Conservation (phyloP, 2,329 filamentous ascomycete genomes). For the Mycogone perniciosa region DNA sequence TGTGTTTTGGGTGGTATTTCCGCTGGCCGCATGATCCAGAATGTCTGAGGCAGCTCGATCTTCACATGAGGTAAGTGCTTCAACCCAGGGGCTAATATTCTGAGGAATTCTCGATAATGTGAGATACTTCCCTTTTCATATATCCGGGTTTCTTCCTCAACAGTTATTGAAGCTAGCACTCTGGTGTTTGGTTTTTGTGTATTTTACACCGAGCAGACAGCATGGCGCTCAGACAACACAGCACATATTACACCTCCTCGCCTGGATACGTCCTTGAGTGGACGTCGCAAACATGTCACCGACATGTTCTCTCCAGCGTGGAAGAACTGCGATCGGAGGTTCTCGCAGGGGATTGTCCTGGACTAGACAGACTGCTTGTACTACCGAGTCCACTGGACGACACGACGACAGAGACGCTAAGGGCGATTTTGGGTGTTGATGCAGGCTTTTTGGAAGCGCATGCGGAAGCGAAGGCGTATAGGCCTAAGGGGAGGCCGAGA, state of each 20-base stretch:
- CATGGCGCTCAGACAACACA: not conserved
- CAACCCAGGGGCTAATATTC: too few species aligned
- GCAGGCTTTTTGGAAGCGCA: slow-evolving; percentile 10
- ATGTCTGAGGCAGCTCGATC: too few species aligned
- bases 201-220: not conserved
- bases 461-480: slow-evolving; percentile 3
- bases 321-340: slow-evolving; percentile 14
- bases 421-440: slow-evolving; percentile 7
- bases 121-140: too few species aligned
- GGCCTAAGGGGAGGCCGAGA: not conserved
- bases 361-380: not conserved
- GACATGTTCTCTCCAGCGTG: slow-evolving; percentile 9
- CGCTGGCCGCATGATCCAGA: too few species aligned
- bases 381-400: not conserved
- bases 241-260: not conserved
- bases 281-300: slow-evolving; percentile 8
- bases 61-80: too few species aligned
- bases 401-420: slow-evolving; percentile 1
- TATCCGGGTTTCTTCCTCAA: too few species aligned
- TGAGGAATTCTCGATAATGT: too few species aligned
- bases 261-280: slow-evolving; percentile 16
- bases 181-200: too few species aligned
- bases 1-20: too few species aligned
- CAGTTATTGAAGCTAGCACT: too few species aligned
- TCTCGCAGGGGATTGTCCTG: slow-evolving; percentile 3